Evolutionary conservation across 768 basidiomycete genomes (phyloP).

Genomic region (Mycena crocata): DNA sequence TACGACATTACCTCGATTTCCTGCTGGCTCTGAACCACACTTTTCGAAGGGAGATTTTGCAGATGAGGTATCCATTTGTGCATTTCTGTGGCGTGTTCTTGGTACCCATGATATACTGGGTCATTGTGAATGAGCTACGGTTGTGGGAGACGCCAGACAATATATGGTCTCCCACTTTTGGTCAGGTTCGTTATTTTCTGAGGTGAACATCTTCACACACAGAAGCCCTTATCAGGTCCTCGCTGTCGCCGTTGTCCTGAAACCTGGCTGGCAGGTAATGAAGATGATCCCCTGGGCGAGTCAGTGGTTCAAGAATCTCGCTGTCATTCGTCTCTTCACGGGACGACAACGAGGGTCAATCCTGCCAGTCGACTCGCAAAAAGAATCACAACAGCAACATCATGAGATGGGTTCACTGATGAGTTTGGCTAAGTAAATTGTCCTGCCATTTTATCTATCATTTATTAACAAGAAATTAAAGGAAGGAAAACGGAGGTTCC

Average conservation of each 20-base stretch:
- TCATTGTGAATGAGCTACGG: conserved; percentile 5
- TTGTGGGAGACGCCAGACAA: conserved; percentile 4
- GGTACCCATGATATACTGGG: conserved; percentile 22
- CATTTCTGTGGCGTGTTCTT: conserved; percentile 23
- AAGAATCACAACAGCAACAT: background rate
- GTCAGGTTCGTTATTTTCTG: conserved; percentile 1
- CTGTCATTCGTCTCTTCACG: conserved; percentile 13
- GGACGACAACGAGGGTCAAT: background rate
- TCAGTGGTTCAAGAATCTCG: conserved; percentile 6
- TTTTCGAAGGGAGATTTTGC: background rate
- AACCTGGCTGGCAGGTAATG: conserved; percentile 10
- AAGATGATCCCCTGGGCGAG: background rate
- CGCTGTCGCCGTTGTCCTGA: conserved; percentile 3
- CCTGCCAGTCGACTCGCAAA: background rate
- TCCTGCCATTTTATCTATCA: too few relatives aligned
- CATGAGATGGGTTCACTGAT: background rate
- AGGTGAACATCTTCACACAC: background rate
- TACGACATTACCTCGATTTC: background rate
- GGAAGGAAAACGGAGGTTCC: too few relatives aligned
- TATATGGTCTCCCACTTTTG: conserved; percentile 7
- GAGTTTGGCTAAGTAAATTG: too few relatives aligned
- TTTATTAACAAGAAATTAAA: too few relatives aligned
- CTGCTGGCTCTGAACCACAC: background rate
- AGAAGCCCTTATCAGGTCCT: conserved; percentile 14
- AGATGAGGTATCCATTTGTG: conserved; percentile 6